Base-by-base conservation (phyloP, 208 protist genomes). In the Trypanosoma grayi region DNA sequence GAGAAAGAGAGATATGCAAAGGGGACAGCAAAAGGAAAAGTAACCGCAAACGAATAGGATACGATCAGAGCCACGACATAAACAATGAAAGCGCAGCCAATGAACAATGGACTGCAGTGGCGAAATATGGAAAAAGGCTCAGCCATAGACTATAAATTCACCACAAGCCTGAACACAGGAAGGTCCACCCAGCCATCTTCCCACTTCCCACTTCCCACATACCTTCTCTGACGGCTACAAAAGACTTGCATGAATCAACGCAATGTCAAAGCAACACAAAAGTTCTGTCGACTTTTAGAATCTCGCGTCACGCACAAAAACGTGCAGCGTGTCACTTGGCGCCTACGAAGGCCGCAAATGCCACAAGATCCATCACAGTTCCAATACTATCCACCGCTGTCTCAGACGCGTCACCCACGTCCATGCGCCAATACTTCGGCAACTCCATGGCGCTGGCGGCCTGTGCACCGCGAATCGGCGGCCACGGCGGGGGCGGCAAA, bases 401-500 rank as follows among this genome's bases (percentile, higher is more conserved):
- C 7, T 34, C 14, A 13, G 36, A n/a, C n/a, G n/a, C 30, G 44
- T 30, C 37, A 20, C 7, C 11, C 20, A 7, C 2, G 4, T 6
- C 18, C 54, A 70, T 61, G 53, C 57, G 30, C 43, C 53, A 58
- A 50, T 54, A 63, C 5, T 52, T 52, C 20, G 28, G 43, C 2
- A 70, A 48, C 37, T 52, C 39, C 64, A 70, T 70, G 6, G 25
- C 6, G 2, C 9, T 52, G 2, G 20, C 10, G 9, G 64, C 56
- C 9, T 39, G 24, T 22, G 9, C 9, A 6, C 64, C 55, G 7
- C 40, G n/a, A 59, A 70, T 70, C 43, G 47, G 34, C 14, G 64
- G 56, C 64, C 64, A 70, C 20, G 54, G 24, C 6, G 64, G 64
- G 3, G 37, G 47, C 18, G 56, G 39, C 39, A 52, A n/a, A n/a